Evolutionary conservation across 108 stramenopile species (phyloP).

Genomic region (Discostella stelligeroides): DNA sequence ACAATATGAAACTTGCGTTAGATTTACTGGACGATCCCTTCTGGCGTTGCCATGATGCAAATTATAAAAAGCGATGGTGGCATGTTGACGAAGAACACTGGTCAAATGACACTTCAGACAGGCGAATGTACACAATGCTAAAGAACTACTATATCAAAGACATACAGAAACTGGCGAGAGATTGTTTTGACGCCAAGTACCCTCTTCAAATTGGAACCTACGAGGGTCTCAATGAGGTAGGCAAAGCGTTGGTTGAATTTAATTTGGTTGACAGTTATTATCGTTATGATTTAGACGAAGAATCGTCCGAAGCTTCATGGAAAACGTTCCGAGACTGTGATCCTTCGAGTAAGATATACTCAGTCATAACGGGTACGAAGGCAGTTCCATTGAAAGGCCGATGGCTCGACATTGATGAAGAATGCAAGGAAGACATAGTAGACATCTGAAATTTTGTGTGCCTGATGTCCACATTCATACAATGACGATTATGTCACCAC

Average conservation of each 20-base stretch:
- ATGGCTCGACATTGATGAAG: conserved; percentile 21
- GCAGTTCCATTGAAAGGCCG: conserved; percentile 4
- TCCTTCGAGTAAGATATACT: neutral
- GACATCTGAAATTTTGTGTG: too few relatives aligned
- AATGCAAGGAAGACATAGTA: neutral
- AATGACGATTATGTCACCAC: too few relatives aligned
- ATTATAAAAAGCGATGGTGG: conserved; percentile 2
- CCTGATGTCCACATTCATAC: too few relatives aligned
- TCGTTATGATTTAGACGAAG: conserved; percentile 1
- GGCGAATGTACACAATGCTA: neutral
- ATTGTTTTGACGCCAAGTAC: conserved; percentile 20
- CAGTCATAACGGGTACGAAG: conserved; percentile 9
- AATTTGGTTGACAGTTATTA: neutral
- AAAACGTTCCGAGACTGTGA: conserved; percentile 25
- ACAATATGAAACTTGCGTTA: neutral
- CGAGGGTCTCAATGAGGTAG: conserved; percentile 7
- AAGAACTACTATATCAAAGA: neutral
- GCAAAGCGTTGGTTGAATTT: conserved; percentile 12
- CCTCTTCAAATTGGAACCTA: conserved; percentile 21
- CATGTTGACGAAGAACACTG: conserved; percentile 20
- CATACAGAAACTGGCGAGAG: conserved; percentile 4
- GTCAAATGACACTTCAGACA: conserved; percentile 7
- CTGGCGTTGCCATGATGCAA: conserved; percentile 8
- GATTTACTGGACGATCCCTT: conserved; percentile 16
- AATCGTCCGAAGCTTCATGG: conserved; percentile 11